Percentiles rank a stretch among this genome's conserved stretches.
phyloP scores from a whole-genome alignment of 306 rosid genomes.

The Medicago lupulina region DNA sequence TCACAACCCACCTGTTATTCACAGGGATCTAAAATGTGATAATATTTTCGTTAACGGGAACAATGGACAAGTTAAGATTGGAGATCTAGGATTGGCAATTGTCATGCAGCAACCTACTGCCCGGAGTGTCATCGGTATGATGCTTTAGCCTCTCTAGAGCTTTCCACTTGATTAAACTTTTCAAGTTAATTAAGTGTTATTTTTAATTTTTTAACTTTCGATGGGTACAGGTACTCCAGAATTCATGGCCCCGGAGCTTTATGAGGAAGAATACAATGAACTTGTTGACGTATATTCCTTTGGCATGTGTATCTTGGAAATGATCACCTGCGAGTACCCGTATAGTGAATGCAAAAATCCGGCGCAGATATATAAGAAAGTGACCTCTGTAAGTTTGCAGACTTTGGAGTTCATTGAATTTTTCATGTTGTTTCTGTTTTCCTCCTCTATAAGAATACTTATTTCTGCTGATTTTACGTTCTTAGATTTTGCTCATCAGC shows the following conservation, averaged over 20 bases:
- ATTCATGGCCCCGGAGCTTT: conserved; percentile 99
- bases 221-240: conserved; percentile 82
- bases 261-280: conserved; percentile 89
- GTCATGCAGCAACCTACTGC: conserved; percentile 93
- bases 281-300: conserved; percentile 95
- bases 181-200: neutral
- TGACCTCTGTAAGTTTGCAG: conserved; percentile 75
- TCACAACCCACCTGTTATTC: conserved; percentile 82
- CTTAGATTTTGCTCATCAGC: conserved; percentile 1
- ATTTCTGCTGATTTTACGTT: conserved; percentile 9
- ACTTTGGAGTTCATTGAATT: neutral
- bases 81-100: conserved; percentile 92
- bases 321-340: conserved; percentile 92
- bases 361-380: conserved; percentile 90
- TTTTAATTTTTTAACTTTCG: neutral
- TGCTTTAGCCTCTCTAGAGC: conserved; percentile 4
- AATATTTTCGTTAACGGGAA: conserved; percentile 90
- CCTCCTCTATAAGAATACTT: neutral
- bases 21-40: conserved; percentile 94
- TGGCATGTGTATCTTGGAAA: conserved; percentile 92
- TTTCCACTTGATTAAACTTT: conserved; percentile 12
- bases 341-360: conserved; percentile 90
- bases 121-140: conserved; percentile 79
- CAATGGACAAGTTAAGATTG: conserved; percentile 83
- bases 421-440: conserved; percentile 11